Evolutionary conservation across 305 asterid species (phyloP).

Genomic region (Caryopteris hybrid): DNA sequence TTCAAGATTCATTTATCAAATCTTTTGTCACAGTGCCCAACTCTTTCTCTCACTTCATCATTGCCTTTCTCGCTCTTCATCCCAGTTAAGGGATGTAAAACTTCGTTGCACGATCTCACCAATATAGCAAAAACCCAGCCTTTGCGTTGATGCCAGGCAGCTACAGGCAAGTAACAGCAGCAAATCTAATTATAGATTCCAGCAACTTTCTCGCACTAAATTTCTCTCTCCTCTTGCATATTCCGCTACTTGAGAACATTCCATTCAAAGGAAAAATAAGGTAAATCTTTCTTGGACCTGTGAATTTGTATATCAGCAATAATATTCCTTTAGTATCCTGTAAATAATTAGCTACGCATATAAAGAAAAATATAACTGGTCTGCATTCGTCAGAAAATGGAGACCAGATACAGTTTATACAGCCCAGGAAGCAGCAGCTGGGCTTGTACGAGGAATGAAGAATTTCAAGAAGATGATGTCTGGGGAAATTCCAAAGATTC

Average conservation of each 20-base stretch:
- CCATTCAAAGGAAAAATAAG: no score
- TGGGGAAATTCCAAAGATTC: constrained; percentile 37
- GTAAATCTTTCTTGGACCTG: no score
- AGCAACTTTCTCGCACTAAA: neutral
- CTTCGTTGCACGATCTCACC: neutral
- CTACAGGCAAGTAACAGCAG: no score
- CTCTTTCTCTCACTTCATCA: neutral
- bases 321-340: no score
- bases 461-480: constrained; percentile 53
- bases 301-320: no score
- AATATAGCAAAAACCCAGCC: neutral
- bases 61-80: neutral
- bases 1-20: neutral
- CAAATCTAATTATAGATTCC: no score
- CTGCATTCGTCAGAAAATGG: neutral
- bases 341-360: no score
- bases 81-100: neutral
- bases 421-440: constrained; percentile 26
- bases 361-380: neutral
- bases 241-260: no score
- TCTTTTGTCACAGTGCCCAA: neutral
- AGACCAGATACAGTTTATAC: constrained; percentile 24
- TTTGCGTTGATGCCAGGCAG: no score
- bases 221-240: no score
- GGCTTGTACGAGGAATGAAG: constrained; percentile 40